These are phyloP conservation scores for Aschersonia sp. DNA, from an alignment of 2,329 filamentous ascomycete species.

Conservation along the genomic window DNA sequence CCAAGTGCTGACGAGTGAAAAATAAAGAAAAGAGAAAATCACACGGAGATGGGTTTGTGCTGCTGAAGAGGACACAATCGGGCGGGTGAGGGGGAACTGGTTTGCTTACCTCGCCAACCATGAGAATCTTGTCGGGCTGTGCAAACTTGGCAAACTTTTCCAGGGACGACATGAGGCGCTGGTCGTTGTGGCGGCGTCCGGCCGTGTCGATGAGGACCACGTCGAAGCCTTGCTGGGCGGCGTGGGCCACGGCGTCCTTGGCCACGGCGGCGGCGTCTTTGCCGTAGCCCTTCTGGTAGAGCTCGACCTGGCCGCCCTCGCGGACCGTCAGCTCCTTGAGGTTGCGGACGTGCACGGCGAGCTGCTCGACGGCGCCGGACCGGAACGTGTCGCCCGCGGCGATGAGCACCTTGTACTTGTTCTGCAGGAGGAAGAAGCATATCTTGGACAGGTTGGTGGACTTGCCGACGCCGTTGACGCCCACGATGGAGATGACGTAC, in stretches of 20 bases:
- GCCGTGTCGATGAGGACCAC: conserved; percentile 96
- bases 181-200: conserved; percentile 86
- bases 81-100: background rate
- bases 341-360: conserved; percentile 89
- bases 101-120: conserved; percentile 52
- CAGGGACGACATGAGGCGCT: conserved; percentile 85
- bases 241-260: conserved; percentile 79
- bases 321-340: conserved; percentile 75
- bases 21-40: no score
- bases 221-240: conserved; percentile 62
- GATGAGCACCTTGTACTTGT: conserved; percentile 89
- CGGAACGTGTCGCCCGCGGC: conserved; percentile 95
- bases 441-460: conserved; percentile 97
- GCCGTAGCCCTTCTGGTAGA: conserved; percentile 95
- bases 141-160: conserved; percentile 97
- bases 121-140: conserved; percentile 93
- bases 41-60: no score
- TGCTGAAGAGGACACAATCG: no score
- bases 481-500: conserved; percentile 96
- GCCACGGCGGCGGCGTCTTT: conserved; percentile 95
- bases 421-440: conserved; percentile 93
- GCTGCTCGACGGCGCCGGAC: conserved; percentile 90
- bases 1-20: no score
- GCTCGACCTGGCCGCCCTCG: conserved; percentile 72
- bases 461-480: conserved; percentile 96